Percentiles rank a stretch among this genome's conserved stretches.
phyloP scores from a whole-genome alignment of 495 filamentous ascomycete species.

The Hyaloscypha variabilis region DNA sequence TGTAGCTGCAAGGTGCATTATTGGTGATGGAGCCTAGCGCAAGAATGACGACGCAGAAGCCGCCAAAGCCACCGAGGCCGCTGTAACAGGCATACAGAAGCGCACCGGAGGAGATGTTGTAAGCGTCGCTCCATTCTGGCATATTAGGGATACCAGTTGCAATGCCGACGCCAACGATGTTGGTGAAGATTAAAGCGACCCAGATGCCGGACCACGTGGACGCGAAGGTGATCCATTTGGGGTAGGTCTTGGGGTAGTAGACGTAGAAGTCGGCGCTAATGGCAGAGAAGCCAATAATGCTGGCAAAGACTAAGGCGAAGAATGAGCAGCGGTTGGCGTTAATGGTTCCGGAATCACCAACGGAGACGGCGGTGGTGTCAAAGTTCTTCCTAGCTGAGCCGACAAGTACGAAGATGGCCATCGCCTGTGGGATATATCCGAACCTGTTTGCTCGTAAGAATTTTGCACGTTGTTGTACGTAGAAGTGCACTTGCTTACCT shows the following conservation, averaged over 20 bases:
- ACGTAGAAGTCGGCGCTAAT: constrained; percentile 55
- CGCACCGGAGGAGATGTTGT: constrained; percentile 60
- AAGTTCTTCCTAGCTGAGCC: too few species aligned
- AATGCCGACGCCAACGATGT: constrained; percentile 70
- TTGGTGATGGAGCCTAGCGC: constrained; percentile 73
- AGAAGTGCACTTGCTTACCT: too few species aligned
- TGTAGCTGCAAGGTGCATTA: constrained; percentile 69
- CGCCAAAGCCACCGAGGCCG: constrained; percentile 66
- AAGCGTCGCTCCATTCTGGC: constrained; percentile 52
- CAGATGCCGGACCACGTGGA: constrained; percentile 52
- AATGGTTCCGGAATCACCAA: too few species aligned
- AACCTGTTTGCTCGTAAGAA: too few species aligned
- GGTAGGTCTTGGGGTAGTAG: constrained; percentile 57
- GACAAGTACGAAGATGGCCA: too few species aligned
- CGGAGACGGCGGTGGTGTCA: too few species aligned
- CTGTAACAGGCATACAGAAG: constrained; percentile 67
- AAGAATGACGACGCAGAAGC: constrained; percentile 69
- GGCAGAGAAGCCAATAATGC: constrained; percentile 56
- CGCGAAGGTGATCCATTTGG: constrained; percentile 45
- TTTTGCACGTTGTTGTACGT: too few species aligned
- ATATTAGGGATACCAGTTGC: constrained; percentile 58
- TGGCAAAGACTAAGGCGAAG: constrained; percentile 20
- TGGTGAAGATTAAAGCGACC: constrained; percentile 55
- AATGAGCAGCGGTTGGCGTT: constrained; percentile 18
- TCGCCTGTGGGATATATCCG: too few species aligned